phyloP scores from a whole-genome alignment of 345 rosid genomes.

The Hypericum perforatum region DNA sequence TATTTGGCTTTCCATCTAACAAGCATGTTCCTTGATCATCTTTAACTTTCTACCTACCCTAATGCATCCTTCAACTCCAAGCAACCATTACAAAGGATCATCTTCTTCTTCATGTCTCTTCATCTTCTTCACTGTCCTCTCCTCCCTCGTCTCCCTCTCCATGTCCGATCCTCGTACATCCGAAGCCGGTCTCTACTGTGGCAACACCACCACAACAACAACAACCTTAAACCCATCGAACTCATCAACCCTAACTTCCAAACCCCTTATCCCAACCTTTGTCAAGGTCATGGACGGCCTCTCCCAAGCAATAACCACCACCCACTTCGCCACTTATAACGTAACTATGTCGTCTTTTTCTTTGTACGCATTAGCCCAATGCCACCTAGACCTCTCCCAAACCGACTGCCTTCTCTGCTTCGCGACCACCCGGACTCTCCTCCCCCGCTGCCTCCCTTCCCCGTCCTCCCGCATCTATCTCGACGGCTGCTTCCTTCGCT shows the following conservation, averaged over 20 bases:
- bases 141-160: conserved; percentile 2
- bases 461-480: conserved; percentile 35
- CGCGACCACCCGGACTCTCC: conserved; percentile 38
- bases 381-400: conserved; percentile 49
- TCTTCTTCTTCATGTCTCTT: neutral
- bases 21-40: too few species aligned
- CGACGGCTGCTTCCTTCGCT: conserved; percentile 63
- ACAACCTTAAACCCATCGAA: too few species aligned
- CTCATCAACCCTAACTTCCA: neutral
- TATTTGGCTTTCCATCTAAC: too few species aligned
- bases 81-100: too few species aligned
- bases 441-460: conserved; percentile 55
- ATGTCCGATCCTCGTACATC: conserved; percentile 35
- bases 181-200: conserved; percentile 33
- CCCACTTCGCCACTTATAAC: conserved; percentile 30
- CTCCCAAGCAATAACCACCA: conserved; percentile 14
- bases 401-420: conserved; percentile 58
- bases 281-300: conserved; percentile 35
- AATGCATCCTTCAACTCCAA: too few species aligned
- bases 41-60: too few species aligned
- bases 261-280: conserved; percentile 27
- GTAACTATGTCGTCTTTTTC: conserved; percentile 10
- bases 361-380: conserved; percentile 41
- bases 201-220: conserved; percentile 1
- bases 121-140: neutral